Evolutionary conservation across 805 yeast genomes (phyloP).

Genomic region (Clavispora fructus): DNA sequence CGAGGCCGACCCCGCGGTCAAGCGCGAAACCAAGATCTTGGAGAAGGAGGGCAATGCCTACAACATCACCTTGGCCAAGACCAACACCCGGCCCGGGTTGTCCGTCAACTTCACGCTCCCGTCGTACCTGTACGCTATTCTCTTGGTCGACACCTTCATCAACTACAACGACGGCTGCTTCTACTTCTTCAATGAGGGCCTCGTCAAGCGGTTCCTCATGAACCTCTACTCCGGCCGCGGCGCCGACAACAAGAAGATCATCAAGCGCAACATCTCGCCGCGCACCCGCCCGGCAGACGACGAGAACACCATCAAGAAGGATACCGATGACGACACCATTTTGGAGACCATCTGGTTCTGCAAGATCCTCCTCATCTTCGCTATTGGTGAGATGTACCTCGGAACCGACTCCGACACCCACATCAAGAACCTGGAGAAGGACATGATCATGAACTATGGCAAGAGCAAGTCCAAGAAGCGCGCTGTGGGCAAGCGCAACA

Average conservation of each 20-base stretch:
- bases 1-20: slow-evolving; percentile 10
- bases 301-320: slow-evolving; percentile 39
- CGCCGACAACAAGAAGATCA: slow-evolving; percentile 32
- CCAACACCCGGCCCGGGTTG: slow-evolving; percentile 62
- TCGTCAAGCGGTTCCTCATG: slow-evolving; percentile 62
- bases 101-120: slow-evolving; percentile 71
- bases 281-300: slow-evolving; percentile 24
- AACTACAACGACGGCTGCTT: slow-evolving; percentile 82
- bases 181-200: slow-evolving; percentile 78
- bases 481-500: slow-evolving; percentile 23
- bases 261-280: slow-evolving; percentile 28
- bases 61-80: slow-evolving; percentile 60
- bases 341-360: slow-evolving; percentile 79
- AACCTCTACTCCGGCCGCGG: slow-evolving; percentile 53
- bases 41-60: slow-evolving; percentile 78
- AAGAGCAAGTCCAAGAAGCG: slow-evolving; percentile 15
- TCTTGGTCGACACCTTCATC: slow-evolving; percentile 69
- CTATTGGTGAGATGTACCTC: slow-evolving; percentile 77
- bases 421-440: slow-evolving; percentile 36
- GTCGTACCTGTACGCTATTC: slow-evolving; percentile 69
- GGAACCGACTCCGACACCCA: slow-evolving; percentile 68
- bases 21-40: slow-evolving; percentile 50
- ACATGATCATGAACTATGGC: slow-evolving; percentile 10
- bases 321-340: slow-evolving; percentile 49
- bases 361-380: slow-evolving; percentile 66